Base-by-base conservation (phyloP, 2,329 filamentous ascomycete genomes). In the Cladosporium velox region DNA sequence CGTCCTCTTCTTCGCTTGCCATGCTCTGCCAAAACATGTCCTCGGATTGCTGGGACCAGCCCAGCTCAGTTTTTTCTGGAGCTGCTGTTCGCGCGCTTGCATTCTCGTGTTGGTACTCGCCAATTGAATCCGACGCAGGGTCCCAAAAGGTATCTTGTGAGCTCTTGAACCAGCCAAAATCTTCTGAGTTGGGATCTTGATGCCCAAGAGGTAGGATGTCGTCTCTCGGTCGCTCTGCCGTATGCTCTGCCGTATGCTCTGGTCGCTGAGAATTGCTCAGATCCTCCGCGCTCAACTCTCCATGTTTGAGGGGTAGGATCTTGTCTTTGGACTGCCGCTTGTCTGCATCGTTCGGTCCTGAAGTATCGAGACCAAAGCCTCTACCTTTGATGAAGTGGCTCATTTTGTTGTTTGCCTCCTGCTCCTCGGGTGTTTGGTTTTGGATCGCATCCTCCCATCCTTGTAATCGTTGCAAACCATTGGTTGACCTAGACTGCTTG, bases 121-220 rank as follows among this genome's bases (percentile, higher is more conserved):
- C 35, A 44, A 24, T 3, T 26, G 34, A 18, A 26, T 26, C 4
- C 30, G 57, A 59, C 15, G 55, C 18, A 11, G n/a, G 24, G 3
- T 59, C 57, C 57, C 57, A 47, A 47, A 47, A 59, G 35, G 38
- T 35, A 18, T 47, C 38, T 21, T 59, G 38, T n/a, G 57, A 59
- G 35, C 21, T 32, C 24, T 44, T 26, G 7, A 38, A 59, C 57
- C 21, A 59, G 12, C 57, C 38, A 15, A 47, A 12, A 18, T 47
- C 32, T 11, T 58, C 32, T 35, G 18, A 15, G 18, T 8, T 32
- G 6, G 28, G 11, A 12, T 55, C 28, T 12, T 5, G 28, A 34
- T 21, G n/a, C n/a, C 8, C 14, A 7, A 21, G 18, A 21, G 18
- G 41, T 47, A 12, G 8, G n/a, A 11, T 47, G n/a, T 24, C 10